Evolutionary conservation across 257 asterid species (phyloP).

Genomic region (Mitragyna speciosa): DNA sequence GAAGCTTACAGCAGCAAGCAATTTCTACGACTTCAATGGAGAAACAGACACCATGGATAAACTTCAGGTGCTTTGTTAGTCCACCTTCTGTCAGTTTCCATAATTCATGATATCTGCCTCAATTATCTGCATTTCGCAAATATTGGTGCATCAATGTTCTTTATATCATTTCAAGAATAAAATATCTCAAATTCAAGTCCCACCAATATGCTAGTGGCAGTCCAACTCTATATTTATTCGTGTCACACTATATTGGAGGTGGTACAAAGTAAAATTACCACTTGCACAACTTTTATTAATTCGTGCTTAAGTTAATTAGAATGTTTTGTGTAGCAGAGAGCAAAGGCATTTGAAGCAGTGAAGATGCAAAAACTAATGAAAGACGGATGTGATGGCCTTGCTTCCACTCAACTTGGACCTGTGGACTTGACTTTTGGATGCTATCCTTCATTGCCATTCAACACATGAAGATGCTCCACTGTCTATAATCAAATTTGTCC

Average conservation of each 20-base stretch:
- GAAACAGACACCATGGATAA: conserved; percentile 47
- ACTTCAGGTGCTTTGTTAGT: conserved; percentile 43
- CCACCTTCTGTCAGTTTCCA: not conserved
- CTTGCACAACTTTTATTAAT: not conserved
- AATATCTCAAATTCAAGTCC: not conserved
- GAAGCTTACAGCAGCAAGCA: conserved; percentile 86
- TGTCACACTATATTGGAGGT: not conserved
- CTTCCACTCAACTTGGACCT: conserved; percentile 35
- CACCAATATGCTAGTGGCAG: not conserved
- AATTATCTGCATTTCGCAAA: not conserved
- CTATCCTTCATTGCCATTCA: conserved; percentile 43
- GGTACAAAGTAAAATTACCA: not conserved
- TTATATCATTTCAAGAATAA: not conserved
- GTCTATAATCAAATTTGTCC: conserved; percentile 28
- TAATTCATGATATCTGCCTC: not conserved
- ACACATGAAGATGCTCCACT: conserved; percentile 36
- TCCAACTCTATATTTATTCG: not conserved
- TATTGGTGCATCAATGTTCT: not conserved
- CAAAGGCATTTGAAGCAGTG: conserved; percentile 57
- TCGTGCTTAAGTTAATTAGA: not conserved
- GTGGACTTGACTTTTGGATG: conserved; percentile 46
- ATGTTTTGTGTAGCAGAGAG: conserved; percentile 42
- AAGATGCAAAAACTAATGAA: conserved; percentile 40
- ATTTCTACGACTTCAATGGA: conserved; percentile 56
- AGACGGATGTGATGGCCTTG: conserved; percentile 41